Evolutionary conservation across 306 rosid genomes (phyloP).

Genomic region (Carpinus viminea): DNA sequence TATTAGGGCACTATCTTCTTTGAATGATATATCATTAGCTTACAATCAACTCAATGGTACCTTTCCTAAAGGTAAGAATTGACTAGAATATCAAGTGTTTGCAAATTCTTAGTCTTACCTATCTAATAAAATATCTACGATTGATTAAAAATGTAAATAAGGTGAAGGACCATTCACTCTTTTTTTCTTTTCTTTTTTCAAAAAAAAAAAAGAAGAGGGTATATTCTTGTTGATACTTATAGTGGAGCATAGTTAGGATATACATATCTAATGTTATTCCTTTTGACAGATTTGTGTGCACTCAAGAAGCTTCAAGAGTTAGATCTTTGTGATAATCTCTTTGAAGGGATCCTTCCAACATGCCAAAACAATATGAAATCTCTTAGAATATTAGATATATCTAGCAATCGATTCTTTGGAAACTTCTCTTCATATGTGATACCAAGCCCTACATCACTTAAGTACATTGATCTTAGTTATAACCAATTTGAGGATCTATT

Average conservation of each 20-base stretch:
- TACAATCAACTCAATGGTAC: neutral
- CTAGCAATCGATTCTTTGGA: neutral
- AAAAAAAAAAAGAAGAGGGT: too few species aligned
- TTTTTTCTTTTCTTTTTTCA: too few species aligned
- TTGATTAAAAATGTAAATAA: neutral
- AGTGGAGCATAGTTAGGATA: neutral
- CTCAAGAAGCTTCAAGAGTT: constrained; percentile 7
- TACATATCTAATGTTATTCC: neutral
- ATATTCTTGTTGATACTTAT: too few species aligned
- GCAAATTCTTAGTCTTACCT: too few species aligned
- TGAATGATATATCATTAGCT: neutral
- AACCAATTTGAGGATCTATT: constrained; percentile 23
- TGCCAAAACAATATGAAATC: constrained; percentile 23
- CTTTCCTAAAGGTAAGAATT: constrained; percentile 15
- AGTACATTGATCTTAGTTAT: constrained; percentile 10
- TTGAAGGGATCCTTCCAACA: constrained; percentile 17
- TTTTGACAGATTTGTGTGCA: constrained; percentile 12
- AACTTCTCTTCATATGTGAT: constrained; percentile 13
- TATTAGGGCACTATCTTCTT: neutral
- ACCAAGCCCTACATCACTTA: neutral
- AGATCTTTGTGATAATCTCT: neutral
- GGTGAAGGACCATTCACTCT: too few species aligned
- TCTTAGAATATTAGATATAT: constrained; percentile 16
- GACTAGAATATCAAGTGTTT: neutral
- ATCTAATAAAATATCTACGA: neutral